Evolutionary conservation across 2,329 filamentous ascomycete species (phyloP), one percentile per base, ranked within the genome.

Genomic region (Cercospora sp.): DNA sequence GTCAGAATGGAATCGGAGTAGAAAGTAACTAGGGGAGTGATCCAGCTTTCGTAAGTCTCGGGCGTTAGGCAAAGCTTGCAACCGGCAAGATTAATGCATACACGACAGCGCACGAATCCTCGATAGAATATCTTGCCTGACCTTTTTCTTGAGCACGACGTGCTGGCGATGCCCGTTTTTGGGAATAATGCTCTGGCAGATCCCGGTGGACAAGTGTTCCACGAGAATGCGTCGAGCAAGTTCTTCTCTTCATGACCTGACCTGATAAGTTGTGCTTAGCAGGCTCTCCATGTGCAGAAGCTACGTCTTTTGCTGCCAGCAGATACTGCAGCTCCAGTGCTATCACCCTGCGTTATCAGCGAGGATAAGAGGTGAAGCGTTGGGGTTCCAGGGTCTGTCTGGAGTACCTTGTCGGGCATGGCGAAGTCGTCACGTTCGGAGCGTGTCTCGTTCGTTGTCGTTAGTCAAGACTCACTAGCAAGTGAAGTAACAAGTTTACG

Each of bases 341-440:
- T 51, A 62, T 62, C 60, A 59, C 33, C 36, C 33, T 63, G 53
- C 51, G 51, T 67, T 64, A 67, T 67, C 65, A 63, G 39, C 30
- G 57, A 58, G 57, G 33, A 45, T 6, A 39, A 39, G 5, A 30
- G 53, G 6, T 31, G 33, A 36, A 42, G 36, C 36, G 36, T 42
- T 42, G 36, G 36, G 36, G 36, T 8, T 42, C 36, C 36, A 42
- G 36, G 36, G 36, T 42, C 36, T 3, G 36, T 61, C n/a, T 61
- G 59, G 45, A 57, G 45, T 31, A 42, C 39, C 42, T 55, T 28
- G 64, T 28, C 28, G 26, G 53, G 63, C 53, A 58, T 39, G 8
- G 58, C 42, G 64, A 57, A 61, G 33, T 45, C 26, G 23, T 13
- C 30, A 60, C 18, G 18, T 28, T 39, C 65, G 45, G 51, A 59